Evolutionary conservation across 441 rosid species (phyloP), one percentile per base, ranked within the genome.

Genomic region (Adansonia grandidieri): DNA sequence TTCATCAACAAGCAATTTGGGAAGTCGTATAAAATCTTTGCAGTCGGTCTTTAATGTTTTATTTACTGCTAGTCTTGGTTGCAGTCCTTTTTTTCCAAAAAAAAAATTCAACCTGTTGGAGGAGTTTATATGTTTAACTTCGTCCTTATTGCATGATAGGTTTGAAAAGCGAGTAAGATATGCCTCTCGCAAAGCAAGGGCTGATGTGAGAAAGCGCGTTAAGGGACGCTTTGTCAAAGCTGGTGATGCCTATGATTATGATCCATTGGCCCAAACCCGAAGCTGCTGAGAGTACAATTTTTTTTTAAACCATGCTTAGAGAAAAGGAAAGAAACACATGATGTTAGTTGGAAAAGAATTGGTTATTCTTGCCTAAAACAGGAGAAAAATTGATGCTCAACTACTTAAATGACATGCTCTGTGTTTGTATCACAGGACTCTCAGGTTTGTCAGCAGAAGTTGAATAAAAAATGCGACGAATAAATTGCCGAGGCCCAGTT

Each of bases 161-260:
- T 97, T 97, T 85, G 98, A 92, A 77, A 97, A 95, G 89, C 89
- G 54, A 80, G 98, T 97, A 80, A 87, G 99, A 85, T 97, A 97
- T 77, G 99, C 91, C 64, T 93, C 98, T 42, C 98, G 98, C 70
- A 97, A 97, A 89, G 99, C 98, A 79, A 93, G 99, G 87, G 99
- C 99, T 63, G 98, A 97, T 76, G 98, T 93, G 63, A 89, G 99
- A 86, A 94, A 85, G 86, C 95, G 99, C 45, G 99, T 90, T 53
- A 97, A 97, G 88, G 99, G 99, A 5, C 83, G 99, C 40, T 97
- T 97, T 80, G 93, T 97, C 71, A 97, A 97, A 88, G 97, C 98
- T 58, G 98, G 99, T 50, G 97, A 95, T 81, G 94, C 91, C 79
- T 97, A 91, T 81, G 99, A 97, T 82, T 97, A 95, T 69, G 98